A percentile compares a stretch with the other conserved stretches of the same genome.
These are phyloP conservation scores for Juglanconis sp. DNA, from an alignment of 2,329 filamentous ascomycete genomes.

Conservation along the genomic window DNA sequence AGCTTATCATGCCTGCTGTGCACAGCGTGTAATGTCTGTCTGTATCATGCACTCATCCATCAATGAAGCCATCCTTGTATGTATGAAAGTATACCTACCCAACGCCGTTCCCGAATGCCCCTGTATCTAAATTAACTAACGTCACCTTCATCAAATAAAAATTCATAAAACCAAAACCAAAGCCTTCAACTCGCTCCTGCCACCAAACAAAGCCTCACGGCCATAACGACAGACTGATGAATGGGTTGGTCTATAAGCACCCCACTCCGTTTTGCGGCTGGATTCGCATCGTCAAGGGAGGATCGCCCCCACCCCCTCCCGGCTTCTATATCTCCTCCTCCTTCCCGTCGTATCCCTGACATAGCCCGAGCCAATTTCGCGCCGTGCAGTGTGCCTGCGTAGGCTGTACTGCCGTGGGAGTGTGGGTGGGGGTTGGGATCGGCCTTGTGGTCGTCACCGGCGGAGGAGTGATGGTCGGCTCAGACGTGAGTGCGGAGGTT, in stretches of 20 bases:
- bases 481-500: slow-evolving; percentile 22
- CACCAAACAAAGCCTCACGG: no score
- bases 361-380: slow-evolving; percentile 40
- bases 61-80: no score
- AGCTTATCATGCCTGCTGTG: not conserved
- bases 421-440: slow-evolving; percentile 25
- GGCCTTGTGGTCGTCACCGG: slow-evolving; percentile 24
- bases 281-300: not conserved
- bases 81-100: not conserved
- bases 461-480: slow-evolving; percentile 25
- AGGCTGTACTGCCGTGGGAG: slow-evolving; percentile 8
- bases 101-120: not conserved
- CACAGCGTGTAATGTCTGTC: not conserved
- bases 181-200: not conserved
- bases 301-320: no score
- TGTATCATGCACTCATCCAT: not conserved
- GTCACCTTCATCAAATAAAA: no score
- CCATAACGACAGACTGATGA: no score
- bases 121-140: not conserved
- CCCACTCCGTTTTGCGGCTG: not conserved
- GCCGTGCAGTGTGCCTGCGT: slow-evolving; percentile 31
- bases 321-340: slow-evolving; percentile 19
- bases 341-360: slow-evolving; percentile 34
- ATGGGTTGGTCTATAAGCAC: not conserved
- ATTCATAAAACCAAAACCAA: not conserved